phyloP scores from a whole-genome alignment of 305 asterid genomes.

The Euphrasia arctica region DNA sequence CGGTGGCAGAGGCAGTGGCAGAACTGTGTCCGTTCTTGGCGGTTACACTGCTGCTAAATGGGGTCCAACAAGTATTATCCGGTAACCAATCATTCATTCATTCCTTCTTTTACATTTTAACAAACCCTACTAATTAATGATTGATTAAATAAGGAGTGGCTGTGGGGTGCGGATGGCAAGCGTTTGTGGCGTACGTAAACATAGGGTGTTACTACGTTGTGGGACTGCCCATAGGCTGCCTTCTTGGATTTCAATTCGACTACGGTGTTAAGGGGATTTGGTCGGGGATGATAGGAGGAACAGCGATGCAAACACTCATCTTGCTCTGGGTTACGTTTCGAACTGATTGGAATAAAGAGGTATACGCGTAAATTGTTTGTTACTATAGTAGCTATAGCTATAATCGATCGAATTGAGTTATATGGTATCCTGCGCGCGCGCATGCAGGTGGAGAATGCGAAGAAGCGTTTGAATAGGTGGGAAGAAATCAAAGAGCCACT shows the following conservation, averaged over 20 bases:
- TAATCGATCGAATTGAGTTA: no score
- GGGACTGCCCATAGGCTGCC: conserved; percentile 53
- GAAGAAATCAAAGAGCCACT: conserved; percentile 48
- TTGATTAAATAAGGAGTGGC: conserved; percentile 39
- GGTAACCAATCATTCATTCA: conserved; percentile 27
- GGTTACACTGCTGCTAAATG: conserved; percentile 50
- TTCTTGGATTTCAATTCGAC: conserved; percentile 47
- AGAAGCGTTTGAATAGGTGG: conserved; percentile 58
- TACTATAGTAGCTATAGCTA: not conserved
- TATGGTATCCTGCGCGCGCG: no score
- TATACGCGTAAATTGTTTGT: not conserved
- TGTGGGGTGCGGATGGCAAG: conserved; percentile 67
- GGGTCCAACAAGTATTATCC: conserved; percentile 56
- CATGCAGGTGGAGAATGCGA: conserved; percentile 70
- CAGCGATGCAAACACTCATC: conserved; percentile 73
- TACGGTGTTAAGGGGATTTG: conserved; percentile 70
- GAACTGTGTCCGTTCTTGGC: conserved; percentile 52
- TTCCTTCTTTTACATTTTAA: not conserved
- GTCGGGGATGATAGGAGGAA: conserved; percentile 90
- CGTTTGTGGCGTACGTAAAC: conserved; percentile 54
- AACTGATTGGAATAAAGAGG: not conserved
- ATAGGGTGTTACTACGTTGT: conserved; percentile 49
- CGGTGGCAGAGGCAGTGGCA: conserved; percentile 50
- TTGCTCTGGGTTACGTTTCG: conserved; percentile 56
- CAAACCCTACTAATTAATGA: no score